Evolutionary conservation across 1,284 basidiomycete species (phyloP), one percentile per base, ranked within the genome.

Genomic region (Cronartium quercuum): DNA sequence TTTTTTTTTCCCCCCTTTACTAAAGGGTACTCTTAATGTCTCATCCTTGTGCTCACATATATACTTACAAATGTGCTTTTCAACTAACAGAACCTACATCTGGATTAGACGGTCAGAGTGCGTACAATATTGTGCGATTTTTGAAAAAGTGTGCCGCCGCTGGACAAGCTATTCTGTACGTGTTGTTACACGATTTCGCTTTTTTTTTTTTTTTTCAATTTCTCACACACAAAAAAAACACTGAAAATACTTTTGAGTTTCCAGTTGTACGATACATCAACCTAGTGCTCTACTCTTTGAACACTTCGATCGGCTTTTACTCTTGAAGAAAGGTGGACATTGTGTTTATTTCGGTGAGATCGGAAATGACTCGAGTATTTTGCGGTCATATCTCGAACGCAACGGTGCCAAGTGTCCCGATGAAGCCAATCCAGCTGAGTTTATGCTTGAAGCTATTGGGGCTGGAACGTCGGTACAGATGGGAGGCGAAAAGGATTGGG

Each of bases 51-150:
- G 34, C 77, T 77, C 4, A 76, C 77, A 58, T 21, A 71, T 65
- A 41, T 64, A 71, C 51, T 64, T 60, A 7, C 40, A 29, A 9
- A 35, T 51, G 66, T 37, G 58, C 21, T 6, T 18, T 79, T 7
- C 79, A 77, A 13, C 21, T 78, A 79, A 9, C 78, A 77, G 10
- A 79, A 76, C 82, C 77, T 60, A 91, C 90, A 0, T 91, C 90
- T 10, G 92, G 92, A 62, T 84, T 94, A 35, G 92, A 94, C 81
- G 91, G 91, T 1, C 91, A 94, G 80, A 90, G 88, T 64, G 91
- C 93, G 0, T 93, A 90, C 89, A 89, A 89, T 13, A 92, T 95
- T 78, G 85, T 92, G 67, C 84, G 86, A 0, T 89, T 94, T 80
- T 84, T 94, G 64, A 86, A 89, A 37, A 87, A 89, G 76, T 86